Conservation (phyloP, 1,284 basidiomycete genomes). For the Taiwanofungus camphoratus region DNA sequence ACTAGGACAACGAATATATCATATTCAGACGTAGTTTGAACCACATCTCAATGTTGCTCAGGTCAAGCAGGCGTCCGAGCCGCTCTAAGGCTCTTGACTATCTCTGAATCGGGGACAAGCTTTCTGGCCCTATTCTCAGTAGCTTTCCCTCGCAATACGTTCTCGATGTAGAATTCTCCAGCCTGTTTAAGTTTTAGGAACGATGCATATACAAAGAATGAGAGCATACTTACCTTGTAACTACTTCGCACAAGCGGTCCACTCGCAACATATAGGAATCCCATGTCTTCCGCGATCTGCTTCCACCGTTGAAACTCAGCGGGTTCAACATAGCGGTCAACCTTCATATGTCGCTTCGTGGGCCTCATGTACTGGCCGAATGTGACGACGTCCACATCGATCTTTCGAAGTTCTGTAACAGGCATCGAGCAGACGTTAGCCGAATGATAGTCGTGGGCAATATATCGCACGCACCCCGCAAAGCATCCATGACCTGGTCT, state of each 20-base stretch:
- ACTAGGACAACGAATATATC: too few relatives aligned
- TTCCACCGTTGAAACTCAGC: conserved; percentile 94
- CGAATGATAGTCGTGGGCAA: not conserved
- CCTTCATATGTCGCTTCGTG: conserved; percentile 99
- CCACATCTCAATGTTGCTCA: too few relatives aligned
- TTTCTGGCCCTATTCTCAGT: conserved; percentile 36
- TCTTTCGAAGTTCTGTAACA: conserved; percentile 72
- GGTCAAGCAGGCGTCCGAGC: too few relatives aligned
- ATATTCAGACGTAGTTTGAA: too few relatives aligned
- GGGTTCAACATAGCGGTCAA: conserved; percentile 92
- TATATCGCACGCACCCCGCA: conserved; percentile 58
- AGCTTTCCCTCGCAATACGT: conserved; percentile 67
- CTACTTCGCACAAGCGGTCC: conserved; percentile 94
- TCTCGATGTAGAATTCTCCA: conserved; percentile 90
- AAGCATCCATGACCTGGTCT: conserved; percentile 78
- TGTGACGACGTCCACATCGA: conserved; percentile 94
- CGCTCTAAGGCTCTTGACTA: too few relatives aligned
- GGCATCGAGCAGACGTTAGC: not conserved
- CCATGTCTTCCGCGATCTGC: conserved; percentile 83
- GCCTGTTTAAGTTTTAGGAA: conserved; percentile 43
- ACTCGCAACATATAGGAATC: conserved; percentile 96
- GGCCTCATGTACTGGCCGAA: conserved; percentile 99
- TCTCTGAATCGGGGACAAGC: conserved; percentile 23
- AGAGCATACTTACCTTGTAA: conserved; percentile 74
- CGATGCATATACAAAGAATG: not conserved